phyloP scores from a whole-genome alignment of 495 filamentous ascomycete species.

The Pseudotulostoma volvatum region DNA sequence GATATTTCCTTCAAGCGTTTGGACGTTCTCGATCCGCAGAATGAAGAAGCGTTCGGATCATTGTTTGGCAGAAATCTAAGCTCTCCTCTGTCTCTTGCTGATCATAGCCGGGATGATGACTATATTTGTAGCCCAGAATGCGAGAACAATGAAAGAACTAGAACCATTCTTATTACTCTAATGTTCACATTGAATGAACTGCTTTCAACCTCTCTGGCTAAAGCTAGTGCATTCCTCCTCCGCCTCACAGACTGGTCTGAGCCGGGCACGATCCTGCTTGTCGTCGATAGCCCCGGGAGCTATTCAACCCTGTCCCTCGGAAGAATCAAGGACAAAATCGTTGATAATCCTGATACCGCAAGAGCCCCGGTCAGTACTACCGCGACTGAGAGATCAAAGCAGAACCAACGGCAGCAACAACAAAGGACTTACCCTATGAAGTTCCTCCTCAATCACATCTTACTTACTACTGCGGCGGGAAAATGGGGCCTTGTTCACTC shows the following conservation, averaged over 20 bases:
- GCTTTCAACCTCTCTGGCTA: constrained; percentile 55
- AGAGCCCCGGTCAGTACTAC: not conserved
- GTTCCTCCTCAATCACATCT: constrained; percentile 73
- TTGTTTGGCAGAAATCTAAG: constrained; percentile 20
- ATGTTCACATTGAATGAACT: constrained; percentile 98
- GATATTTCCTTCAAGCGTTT: constrained; percentile 35
- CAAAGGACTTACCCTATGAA: constrained; percentile 80
- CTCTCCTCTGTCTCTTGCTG: constrained; percentile 14
- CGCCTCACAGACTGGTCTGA: constrained; percentile 38
- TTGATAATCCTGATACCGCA: not conserved
- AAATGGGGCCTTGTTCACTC: constrained; percentile 57
- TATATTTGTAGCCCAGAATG: too few relatives aligned
- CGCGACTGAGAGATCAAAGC: not conserved
- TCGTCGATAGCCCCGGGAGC: constrained; percentile 83
- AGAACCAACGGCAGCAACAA: constrained; percentile 10
- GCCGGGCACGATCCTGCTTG: constrained; percentile 51
- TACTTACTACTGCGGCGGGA: constrained; percentile 37
- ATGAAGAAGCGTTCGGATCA: constrained; percentile 8
- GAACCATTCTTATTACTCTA: constrained; percentile 50
- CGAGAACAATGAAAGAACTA: not conserved
- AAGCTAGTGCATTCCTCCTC: constrained; percentile 60
- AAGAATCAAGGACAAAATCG: constrained; percentile 26
- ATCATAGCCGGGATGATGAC: too few relatives aligned
- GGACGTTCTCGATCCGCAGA: constrained; percentile 38
- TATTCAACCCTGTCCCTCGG: constrained; percentile 68